Evolutionary conservation across 2,329 filamentous ascomycete genomes (phyloP).

Genomic region (Metarhizium robertsii): DNA sequence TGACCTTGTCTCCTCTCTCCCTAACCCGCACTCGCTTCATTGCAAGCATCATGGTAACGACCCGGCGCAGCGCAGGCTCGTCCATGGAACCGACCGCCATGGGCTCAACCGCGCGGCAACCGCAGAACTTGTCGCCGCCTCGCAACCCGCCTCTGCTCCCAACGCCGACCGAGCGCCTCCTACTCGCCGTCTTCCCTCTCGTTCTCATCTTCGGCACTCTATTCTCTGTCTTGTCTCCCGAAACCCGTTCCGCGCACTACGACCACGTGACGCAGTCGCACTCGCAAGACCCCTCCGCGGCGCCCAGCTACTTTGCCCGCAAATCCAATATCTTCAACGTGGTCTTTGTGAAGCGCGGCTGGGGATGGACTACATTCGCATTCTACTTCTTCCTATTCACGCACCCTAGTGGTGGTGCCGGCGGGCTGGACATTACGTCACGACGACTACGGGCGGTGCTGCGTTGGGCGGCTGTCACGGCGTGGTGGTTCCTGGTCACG

Average conservation of each 20-base stretch:
- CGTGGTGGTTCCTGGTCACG: constrained; percentile 76
- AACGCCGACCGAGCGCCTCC: constrained; percentile 55
- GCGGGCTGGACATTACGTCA: constrained; percentile 15
- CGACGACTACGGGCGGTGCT: constrained; percentile 46
- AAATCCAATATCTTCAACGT: constrained; percentile 91
- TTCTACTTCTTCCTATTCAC: constrained; percentile 62
- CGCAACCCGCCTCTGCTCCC: constrained; percentile 55
- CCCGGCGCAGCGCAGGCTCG: constrained; percentile 14
- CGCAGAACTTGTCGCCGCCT: not conserved
- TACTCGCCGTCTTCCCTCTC: constrained; percentile 63
- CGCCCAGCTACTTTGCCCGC: constrained; percentile 82
- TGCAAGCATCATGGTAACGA: constrained; percentile 14
- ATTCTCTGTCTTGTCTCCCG: constrained; percentile 69
- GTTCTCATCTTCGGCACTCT: constrained; percentile 74
- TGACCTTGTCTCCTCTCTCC: too few species aligned
- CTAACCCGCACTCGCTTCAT: not conserved
- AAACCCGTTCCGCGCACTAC: constrained; percentile 55
- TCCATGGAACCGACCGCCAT: not conserved
- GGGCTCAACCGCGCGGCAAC: not conserved
- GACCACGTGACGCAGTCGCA: constrained; percentile 54
- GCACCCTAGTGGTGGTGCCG: constrained; percentile 45
- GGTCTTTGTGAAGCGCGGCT: constrained; percentile 90
- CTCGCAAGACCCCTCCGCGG: constrained; percentile 38
- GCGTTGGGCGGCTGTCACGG: constrained; percentile 65
- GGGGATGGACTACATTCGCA: constrained; percentile 78